phyloP scores from a whole-genome alignment of 371 early-diverging fungal genomes.

The Batrachochytrium dendrobatidis region DNA sequence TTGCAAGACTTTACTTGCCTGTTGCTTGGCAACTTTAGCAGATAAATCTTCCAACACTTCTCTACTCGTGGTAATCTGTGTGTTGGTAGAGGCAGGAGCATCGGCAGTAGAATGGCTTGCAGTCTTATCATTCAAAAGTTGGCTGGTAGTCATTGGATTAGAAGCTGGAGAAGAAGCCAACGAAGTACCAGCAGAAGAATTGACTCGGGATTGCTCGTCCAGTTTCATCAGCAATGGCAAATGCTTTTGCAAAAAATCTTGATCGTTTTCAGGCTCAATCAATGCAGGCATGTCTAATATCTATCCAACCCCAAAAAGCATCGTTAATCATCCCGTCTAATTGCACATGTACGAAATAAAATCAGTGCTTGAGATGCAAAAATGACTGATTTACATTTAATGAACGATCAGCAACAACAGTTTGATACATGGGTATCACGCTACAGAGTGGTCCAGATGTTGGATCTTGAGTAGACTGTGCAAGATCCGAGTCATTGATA shows the following conservation, averaged over 20 bases:
- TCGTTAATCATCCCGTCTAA: no score
- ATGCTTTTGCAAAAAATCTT: slow-evolving; percentile 70
- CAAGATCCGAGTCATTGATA: neutral
- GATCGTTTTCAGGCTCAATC: slow-evolving; percentile 74
- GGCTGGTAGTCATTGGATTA: no score
- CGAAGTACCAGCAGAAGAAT: no score
- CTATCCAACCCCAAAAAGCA: no score
- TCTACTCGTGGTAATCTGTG: neutral
- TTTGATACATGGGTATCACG: slow-evolving; percentile 26
- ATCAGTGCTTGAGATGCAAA: no score
- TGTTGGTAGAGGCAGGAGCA: no score
- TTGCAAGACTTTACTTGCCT: no score
- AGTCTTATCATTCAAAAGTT: no score
- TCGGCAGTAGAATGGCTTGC: no score
- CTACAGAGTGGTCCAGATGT: neutral
- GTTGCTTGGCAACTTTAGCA: neutral
- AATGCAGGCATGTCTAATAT: no score
- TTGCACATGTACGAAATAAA: no score
- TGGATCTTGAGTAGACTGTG: neutral
- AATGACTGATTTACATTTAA: slow-evolving; percentile 16
- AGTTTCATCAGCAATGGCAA: slow-evolving; percentile 46
- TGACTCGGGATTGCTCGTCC: slow-evolving; percentile 9
- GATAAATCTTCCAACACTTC: neutral
- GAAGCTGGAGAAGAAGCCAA: no score
- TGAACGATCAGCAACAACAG: slow-evolving; percentile 26